Conservation (phyloP, 2,329 filamentous ascomycete genomes). For the Fusarium azukiicola region DNA sequence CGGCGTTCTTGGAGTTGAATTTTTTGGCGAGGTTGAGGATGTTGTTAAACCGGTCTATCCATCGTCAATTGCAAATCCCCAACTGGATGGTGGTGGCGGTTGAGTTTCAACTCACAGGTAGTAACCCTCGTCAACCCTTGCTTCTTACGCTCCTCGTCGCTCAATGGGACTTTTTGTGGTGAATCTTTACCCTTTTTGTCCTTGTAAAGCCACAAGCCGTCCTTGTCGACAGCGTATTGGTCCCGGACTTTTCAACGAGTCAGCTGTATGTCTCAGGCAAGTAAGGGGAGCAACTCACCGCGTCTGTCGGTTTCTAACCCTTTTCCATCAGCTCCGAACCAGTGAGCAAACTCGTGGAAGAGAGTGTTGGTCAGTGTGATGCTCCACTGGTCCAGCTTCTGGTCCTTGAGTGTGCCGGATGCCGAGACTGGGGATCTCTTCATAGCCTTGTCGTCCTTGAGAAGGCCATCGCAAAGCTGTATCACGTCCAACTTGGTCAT, state of each 20-base stretch:
- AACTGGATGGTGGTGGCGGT: neutral
- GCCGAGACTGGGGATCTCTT: neutral
- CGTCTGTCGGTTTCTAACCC: neutral
- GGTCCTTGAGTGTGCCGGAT: neutral
- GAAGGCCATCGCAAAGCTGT: neutral
- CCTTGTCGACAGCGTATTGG: neutral
- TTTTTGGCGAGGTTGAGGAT: neutral
- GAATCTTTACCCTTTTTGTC: neutral
- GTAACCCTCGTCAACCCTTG: neutral
- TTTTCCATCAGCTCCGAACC: neutral
- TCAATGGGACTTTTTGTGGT: neutral
- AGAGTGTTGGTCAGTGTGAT: neutral
- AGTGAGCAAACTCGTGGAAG: neutral
- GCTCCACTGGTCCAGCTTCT: neutral
- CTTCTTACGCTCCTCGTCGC: neutral
- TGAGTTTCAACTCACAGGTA: neutral
- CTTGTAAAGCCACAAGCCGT: neutral
- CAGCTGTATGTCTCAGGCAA: neutral
- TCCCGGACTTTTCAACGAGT: neutral
- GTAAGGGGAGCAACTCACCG: neutral
- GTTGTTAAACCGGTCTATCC: neutral
- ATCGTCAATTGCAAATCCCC: neutral
- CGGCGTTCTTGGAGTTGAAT: neutral
- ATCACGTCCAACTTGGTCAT: neutral
- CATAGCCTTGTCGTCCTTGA: neutral